These are phyloP conservation scores for Podaxis sp. DNA, from an alignment of 768 basidiomycete genomes.

Conservation along the genomic window DNA sequence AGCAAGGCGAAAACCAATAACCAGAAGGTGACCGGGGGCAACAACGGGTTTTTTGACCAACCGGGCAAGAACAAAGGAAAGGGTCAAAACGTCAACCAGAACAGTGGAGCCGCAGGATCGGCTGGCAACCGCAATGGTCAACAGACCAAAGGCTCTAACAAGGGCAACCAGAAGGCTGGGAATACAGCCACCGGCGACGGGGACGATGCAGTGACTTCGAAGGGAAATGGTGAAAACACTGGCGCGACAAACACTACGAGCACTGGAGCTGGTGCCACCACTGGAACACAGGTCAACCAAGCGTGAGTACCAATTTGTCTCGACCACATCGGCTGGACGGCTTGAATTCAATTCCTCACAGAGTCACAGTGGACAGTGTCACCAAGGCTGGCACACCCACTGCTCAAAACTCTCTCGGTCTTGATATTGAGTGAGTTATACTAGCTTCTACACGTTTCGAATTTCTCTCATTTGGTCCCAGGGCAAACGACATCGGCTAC, in stretches of 20 bases:
- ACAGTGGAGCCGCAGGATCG: not conserved
- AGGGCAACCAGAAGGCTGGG: not conserved
- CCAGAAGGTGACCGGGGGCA: constrained; percentile 17
- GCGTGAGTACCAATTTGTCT: not conserved
- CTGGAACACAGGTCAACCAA: not conserved
- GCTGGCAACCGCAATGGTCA: not conserved
- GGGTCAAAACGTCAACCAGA: not conserved
- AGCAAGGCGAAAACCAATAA: constrained; percentile 27
- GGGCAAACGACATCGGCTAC: constrained; percentile 9
- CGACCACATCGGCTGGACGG: not conserved
- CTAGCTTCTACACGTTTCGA: constrained; percentile 27
- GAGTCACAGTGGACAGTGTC: constrained; percentile 1
- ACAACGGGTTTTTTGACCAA: not conserved
- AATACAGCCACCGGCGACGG: not conserved
- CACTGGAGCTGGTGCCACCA: not conserved
- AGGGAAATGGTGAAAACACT: not conserved
- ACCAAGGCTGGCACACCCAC: constrained; percentile 19
- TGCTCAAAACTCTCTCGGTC: constrained; percentile 41
- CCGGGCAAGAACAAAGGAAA: constrained; percentile 4
- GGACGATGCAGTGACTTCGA: not conserved
- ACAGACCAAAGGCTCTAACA: constrained; percentile 2
- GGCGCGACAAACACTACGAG: not conserved
- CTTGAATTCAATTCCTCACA: not conserved
- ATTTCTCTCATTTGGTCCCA: constrained; percentile 6
- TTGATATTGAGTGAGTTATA: constrained; percentile 54